Evolutionary conservation across 2,329 filamentous ascomycete species (phyloP).

Genomic region (Pseudocercospora fuligena): DNA sequence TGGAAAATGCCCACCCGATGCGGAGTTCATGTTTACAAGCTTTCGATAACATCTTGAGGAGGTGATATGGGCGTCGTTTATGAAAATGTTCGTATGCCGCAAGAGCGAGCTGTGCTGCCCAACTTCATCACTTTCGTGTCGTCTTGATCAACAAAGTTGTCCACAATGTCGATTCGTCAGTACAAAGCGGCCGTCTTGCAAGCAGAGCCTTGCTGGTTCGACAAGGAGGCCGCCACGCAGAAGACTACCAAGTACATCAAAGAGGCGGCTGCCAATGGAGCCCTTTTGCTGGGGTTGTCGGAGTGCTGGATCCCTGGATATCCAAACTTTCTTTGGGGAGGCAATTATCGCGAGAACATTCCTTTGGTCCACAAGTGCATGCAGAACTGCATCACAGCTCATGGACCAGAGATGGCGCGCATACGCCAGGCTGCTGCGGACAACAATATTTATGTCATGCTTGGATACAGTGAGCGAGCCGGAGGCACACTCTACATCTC

Average conservation of each 20-base stretch:
- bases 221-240: background rate
- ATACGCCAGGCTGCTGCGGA: background rate
- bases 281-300: background rate
- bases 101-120: too few species aligned
- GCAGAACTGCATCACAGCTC: background rate
- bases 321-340: background rate
- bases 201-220: background rate
- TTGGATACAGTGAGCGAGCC: background rate
- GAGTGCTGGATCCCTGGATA: background rate
- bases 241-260: background rate
- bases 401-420: background rate
- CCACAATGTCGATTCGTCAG: too few species aligned
- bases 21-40: too few species aligned
- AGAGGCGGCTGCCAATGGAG: background rate
- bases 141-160: too few species aligned
- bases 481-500: background rate
- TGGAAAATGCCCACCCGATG: too few species aligned
- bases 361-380: background rate
- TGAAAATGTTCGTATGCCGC: too few species aligned
- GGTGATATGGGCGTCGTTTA: too few species aligned
- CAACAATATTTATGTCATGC: background rate
- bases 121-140: too few species aligned
- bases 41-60: too few species aligned
- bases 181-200: background rate
- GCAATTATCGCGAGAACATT: background rate